These are phyloP conservation scores for Thielaviopsis cerberus DNA, from an alignment of 2,329 filamentous ascomycete species.

Conservation along the genomic window DNA sequence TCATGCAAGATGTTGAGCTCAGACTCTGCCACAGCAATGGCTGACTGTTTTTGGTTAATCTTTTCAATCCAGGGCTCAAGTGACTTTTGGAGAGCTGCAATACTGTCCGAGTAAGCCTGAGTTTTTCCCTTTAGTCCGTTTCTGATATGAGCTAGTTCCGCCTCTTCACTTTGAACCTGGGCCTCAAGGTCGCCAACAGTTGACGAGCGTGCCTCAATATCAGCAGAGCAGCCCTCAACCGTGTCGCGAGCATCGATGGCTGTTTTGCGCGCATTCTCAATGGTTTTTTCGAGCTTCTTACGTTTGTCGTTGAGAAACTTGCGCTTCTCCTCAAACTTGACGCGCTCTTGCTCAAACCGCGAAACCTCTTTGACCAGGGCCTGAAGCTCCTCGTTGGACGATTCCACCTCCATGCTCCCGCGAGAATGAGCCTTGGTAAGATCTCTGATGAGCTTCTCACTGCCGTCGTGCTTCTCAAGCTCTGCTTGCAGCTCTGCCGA, in stretches of 20 bases:
- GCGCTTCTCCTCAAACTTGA: conserved; percentile 94
- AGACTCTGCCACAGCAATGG: conserved; percentile 84
- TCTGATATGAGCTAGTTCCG: conserved; percentile 64
- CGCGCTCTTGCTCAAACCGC: conserved; percentile 85
- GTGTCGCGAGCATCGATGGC: conserved; percentile 57
- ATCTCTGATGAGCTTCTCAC: conserved; percentile 74
- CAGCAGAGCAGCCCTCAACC: conserved; percentile 57
- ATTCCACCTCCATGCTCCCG: conserved; percentile 66
- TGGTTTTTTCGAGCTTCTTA: conserved; percentile 84
- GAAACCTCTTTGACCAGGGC: conserved; percentile 67
- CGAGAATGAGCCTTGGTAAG: conserved; percentile 70
- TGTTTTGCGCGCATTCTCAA: conserved; percentile 56
- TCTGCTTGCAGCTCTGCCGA: conserved; percentile 73
- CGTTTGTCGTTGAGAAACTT: conserved; percentile 83
- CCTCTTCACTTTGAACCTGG: conserved; percentile 59
- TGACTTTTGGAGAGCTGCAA: conserved; percentile 78
- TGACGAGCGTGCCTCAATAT: conserved; percentile 57
- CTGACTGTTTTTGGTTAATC: conserved; percentile 88
- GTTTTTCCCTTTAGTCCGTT: conserved; percentile 89
- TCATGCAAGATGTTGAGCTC: conserved; percentile 83
- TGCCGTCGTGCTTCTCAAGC: conserved; percentile 77
- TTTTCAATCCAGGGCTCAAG: conserved; percentile 93
- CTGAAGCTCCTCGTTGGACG: conserved; percentile 65
- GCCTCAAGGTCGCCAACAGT: conserved; percentile 62
- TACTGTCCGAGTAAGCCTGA: conserved; percentile 81